Evolutionary conservation across 805 yeast species (phyloP), one percentile per base, ranked within the genome.

Genomic region (Blastobotrys peoriensis): DNA sequence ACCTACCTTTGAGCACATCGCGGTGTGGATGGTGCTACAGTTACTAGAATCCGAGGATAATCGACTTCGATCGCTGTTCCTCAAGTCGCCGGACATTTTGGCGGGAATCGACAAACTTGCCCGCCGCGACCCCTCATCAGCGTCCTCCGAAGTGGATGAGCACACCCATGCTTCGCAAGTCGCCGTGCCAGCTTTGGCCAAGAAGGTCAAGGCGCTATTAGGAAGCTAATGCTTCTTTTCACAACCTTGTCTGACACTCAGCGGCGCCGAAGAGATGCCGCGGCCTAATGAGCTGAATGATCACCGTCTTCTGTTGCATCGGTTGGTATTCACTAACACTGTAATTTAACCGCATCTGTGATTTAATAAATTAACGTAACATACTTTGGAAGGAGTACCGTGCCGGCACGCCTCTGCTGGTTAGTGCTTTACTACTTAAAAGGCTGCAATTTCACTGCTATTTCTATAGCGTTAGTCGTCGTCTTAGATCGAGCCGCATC

Each of bases 1-100:
- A 62, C 83, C 95, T 10, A 93, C 98, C 0, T 93, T 93, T 65
- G 98, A 93, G 67, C 98, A 93, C 63, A 93, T 93, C 66, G 96
- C 98, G 1, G 76, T 89, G 49, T 93, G 98, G 98, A 91, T 96
- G 36, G 83, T 89, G 54, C 73, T 91, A 55, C 98, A 93, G 67
- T 74, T 93, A 52, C 75, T 93, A 53, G 98, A 93, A 65, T 81
- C 95, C 49, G 86, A 83, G 56, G 85, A 88, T 59, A 65, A 43
- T 80, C 80, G 59, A 70, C 83, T 57, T 52, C 45, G 53, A 39
- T 52, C 54, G 36, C 51, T 65, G 48, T 52, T 69, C 44, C 41
- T 51, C 47, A 53, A 57, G 33, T 54, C 63, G 18, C 51, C 60
- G 15, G 64, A 64, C 27, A 62, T 68, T 38, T 45, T 58, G 36